Evolutionary conservation across 2,329 filamentous ascomycete species (phyloP).

Genomic region (Colletotrichum navitas): DNA sequence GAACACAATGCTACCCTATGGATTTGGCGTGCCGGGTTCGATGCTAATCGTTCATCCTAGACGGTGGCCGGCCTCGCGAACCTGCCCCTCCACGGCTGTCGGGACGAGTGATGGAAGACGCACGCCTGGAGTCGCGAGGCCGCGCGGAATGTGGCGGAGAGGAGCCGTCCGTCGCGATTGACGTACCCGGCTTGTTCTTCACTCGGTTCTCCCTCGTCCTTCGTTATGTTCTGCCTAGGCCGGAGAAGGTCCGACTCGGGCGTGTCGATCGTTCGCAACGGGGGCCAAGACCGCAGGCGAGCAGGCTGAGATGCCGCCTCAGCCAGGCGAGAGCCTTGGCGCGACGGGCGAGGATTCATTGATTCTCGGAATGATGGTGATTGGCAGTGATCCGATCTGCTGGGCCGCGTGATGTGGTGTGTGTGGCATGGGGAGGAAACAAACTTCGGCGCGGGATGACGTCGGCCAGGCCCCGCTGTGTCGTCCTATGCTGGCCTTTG

Average conservation of each 20-base stretch:
- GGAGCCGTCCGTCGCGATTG: no score
- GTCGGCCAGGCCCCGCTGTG: slow-evolving; percentile 6
- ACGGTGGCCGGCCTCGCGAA: no score
- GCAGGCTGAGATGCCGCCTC: background rate
- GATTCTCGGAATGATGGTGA: background rate
- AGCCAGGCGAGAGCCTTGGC: slow-evolving; percentile 16
- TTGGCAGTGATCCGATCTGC: slow-evolving; percentile 4
- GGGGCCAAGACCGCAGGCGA: background rate
- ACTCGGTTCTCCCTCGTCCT: no score
- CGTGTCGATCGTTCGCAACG: background rate
- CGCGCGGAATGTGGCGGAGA: slow-evolving; percentile 17
- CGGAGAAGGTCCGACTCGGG: background rate
- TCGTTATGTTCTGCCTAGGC: background rate
- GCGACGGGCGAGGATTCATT: background rate
- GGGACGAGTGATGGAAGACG: background rate
- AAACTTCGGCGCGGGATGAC: slow-evolving; percentile 17
- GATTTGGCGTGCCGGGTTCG: background rate
- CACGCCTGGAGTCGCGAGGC: background rate
- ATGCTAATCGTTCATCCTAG: background rate
- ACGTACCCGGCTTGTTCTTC: background rate
- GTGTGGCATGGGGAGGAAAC: background rate
- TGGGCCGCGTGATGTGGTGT: background rate
- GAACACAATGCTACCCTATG: background rate
- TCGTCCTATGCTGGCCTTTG: background rate
- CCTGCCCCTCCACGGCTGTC: background rate